Base-by-base conservation (phyloP, 441 rosid species). In the Corymbia citriodora region DNA sequence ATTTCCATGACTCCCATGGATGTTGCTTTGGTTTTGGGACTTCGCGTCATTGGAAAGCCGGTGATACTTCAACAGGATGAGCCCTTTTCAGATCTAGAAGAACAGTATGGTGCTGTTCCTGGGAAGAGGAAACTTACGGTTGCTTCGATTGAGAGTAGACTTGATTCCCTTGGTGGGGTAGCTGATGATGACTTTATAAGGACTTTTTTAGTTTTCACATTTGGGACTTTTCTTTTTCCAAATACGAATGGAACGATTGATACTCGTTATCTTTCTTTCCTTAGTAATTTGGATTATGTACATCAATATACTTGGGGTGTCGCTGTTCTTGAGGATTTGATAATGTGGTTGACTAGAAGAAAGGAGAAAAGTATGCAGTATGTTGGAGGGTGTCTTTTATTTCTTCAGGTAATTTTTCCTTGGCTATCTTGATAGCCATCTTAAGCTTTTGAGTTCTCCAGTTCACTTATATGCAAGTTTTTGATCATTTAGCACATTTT, bases 321-420 rank as follows among this genome's bases (percentile, higher is more conserved):
- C 10, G 94, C 94, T 87, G 94, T 94, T 33, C 90, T 94, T 8
- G 95, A 92, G 23, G 94, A 94, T 55, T 23, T 92, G 29, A 48
- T 90, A 36, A 88, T 82, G 90, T 94, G 94, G 95, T 50, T 94
- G 88, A 90, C 82, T 87, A 93, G 89, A 92, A 94, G 94, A 81
- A 94, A 93, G 89, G 93, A 93, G 45, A 89, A 81, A 53, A 92
- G 50, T 89, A 88, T 91, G 53, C 93, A 92, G 48, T 93, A 88
- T 59, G 70, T 94, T 21, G 95, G 95, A 74, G 95, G 95, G 23
- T 94, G 95, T 89, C 94, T 94, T 36, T 92, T 93, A 90, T 91
- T 94, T 87, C 94, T 94, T n/a, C 95, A 93, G 89, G 94, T 93
- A 92, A 90, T 89, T 90, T 72, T 61, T 17, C 18, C 6, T 40